Conservation (phyloP, 164 flowering plant species). For the Magnolia sinica region DNA sequence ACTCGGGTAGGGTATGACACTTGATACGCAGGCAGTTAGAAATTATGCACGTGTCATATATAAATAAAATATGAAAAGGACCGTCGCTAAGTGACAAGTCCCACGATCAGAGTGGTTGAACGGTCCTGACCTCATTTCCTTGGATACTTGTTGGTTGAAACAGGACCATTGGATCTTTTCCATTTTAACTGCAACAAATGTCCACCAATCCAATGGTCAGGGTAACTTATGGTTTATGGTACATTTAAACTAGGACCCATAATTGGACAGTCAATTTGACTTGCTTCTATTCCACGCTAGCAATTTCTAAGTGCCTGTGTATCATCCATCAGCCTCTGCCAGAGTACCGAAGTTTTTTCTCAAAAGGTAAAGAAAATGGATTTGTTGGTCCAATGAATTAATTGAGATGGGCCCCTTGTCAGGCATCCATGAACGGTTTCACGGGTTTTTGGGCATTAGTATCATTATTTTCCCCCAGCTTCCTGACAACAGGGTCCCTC, state of each 20-base stretch:
- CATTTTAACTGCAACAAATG: background rate
- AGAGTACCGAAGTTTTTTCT: background rate
- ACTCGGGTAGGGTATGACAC: no score
- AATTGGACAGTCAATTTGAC: background rate
- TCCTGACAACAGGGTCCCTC: slow-evolving; percentile 12
- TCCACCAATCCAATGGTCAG: background rate
- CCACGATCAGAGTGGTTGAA: no score
- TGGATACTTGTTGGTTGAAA: no score
- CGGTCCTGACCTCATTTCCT: no score
- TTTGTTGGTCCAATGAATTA: slow-evolving; percentile 12
- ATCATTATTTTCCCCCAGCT: slow-evolving; percentile 39
- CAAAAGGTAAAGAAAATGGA: background rate
- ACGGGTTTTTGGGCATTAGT: slow-evolving; percentile 22
- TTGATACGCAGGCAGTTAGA: no score
- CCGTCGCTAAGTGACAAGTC: no score
- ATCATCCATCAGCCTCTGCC: background rate
- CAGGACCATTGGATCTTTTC: no score
- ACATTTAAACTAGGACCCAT: background rate
- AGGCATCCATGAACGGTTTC: slow-evolving; percentile 32
- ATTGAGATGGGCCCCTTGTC: slow-evolving; percentile 25
- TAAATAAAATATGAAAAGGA: no score
- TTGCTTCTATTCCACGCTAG: background rate
- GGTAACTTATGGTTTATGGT: background rate
- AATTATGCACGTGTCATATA: no score
- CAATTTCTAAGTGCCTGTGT: background rate